Evolutionary conservation across 2,329 filamentous ascomycete genomes (phyloP).

Genomic region (Colletotrichum nymphaeae): DNA sequence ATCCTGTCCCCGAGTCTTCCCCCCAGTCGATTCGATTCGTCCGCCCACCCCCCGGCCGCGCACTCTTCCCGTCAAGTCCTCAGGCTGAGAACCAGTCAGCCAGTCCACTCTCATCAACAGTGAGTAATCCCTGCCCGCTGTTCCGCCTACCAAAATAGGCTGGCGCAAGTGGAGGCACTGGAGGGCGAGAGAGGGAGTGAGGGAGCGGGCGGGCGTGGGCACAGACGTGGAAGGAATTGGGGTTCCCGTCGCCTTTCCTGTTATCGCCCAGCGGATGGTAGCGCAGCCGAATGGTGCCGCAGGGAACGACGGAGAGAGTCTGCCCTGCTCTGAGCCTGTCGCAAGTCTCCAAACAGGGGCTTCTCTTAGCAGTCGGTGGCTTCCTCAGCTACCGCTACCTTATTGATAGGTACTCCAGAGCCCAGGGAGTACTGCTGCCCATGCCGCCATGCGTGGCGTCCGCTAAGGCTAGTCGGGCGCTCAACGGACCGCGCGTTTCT

Average conservation of each 20-base stretch:
- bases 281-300: slow-evolving; percentile 31
- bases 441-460: background rate
- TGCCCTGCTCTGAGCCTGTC: slow-evolving; percentile 8
- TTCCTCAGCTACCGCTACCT: background rate
- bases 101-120: too few species aligned
- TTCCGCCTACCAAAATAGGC: slow-evolving; percentile 20
- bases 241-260: background rate
- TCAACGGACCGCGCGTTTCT: background rate
- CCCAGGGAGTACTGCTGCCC: background rate
- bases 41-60: background rate
- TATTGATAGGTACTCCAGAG: background rate
- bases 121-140: background rate
- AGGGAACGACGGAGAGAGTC: background rate
- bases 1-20: background rate
- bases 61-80: background rate
- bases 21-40: background rate
- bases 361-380: background rate
- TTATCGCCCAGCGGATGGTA: slow-evolving; percentile 22
- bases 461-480: background rate
- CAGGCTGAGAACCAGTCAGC: background rate
- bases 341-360: slow-evolving; percentile 27
- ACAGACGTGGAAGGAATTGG: slow-evolving; percentile 21
- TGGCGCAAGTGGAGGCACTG: slow-evolving; percentile 14
- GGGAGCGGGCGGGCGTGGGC: background rate
- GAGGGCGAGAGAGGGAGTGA: background rate